Evolutionary conservation across 768 basidiomycete genomes (phyloP), one percentile per base, ranked within the genome.

Genomic region (Lentinula raphanica): DNA sequence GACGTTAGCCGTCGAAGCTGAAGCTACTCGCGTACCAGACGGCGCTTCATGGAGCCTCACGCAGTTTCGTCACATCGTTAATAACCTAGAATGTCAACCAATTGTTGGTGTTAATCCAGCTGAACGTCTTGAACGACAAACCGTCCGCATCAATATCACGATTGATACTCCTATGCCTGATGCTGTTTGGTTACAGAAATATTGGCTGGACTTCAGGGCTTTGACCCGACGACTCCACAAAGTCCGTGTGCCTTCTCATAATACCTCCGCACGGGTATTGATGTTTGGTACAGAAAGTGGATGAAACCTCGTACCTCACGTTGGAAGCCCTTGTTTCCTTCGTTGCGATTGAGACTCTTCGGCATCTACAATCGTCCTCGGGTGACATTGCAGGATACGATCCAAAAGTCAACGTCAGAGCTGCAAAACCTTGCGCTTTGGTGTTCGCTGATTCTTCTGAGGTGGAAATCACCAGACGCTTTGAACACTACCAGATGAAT

Each of bases 371-470:
- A 11, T 65, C 56, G 15, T 6, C 8, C 21, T 17, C 36, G 11
- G 55, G 59, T 50, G 54, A 40, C 51, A 60, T 55, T 13, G 54
- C 49, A 29, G 21, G 15, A 11, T 31, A 17, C 17, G 23, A 60
- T 28, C 71, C 69, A 7, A 63, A 64, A 9, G 75, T 87, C 9
- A 79, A 76, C 0, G 76, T 92, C 25, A 76, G 78, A n/a, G 76
- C 83, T 7, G 79, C 84, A 6, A 94, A 94, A 67, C 87, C 89
- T 11, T 79, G 78, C 31, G 91, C 90, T 0, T 68, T 94, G 6
- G 77, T 82, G 45, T 83, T 83, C 51, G 90, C 89, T 1, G 72
- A 71, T n/a, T 81, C 82, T 35, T 78, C 91, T 0, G 82, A 85
- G 61, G 76, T 93, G 25, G 75, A 82, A 58, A 78, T 91, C 7